phyloP scores from a whole-genome alignment of 2,329 filamentous ascomycete genomes.

The Cadophora sp. region DNA sequence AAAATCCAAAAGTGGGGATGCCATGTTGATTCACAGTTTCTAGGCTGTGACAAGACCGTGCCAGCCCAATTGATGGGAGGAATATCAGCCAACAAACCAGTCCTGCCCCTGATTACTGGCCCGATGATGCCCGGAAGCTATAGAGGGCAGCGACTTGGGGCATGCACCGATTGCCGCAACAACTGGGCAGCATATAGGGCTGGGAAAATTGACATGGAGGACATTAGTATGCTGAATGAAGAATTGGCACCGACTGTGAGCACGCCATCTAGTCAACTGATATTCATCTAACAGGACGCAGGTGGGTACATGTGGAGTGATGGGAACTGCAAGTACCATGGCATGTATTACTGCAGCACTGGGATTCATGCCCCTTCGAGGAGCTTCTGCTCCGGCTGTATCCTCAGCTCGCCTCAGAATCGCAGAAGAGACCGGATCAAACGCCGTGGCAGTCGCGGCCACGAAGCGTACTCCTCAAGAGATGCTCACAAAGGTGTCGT shows the following conservation, averaged over 20 bases:
- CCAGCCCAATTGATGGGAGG: slow-evolving; percentile 79
- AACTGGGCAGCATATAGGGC: slow-evolving; percentile 76
- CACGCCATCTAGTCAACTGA: not conserved
- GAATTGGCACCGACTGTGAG: slow-evolving; percentile 73
- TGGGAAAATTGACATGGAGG: slow-evolving; percentile 72
- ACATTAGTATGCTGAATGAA: slow-evolving; percentile 73
- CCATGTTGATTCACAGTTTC: not conserved
- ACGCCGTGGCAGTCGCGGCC: slow-evolving; percentile 53
- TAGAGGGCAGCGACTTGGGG: slow-evolving; percentile 68
- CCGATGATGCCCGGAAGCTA: slow-evolving; percentile 79
- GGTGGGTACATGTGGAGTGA: slow-evolving; percentile 60
- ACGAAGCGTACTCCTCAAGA: slow-evolving; percentile 51
- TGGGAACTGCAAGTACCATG: slow-evolving; percentile 65
- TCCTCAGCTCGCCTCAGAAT: slow-evolving; percentile 54
- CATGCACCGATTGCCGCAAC: slow-evolving; percentile 77
- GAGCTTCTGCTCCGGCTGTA: slow-evolving; percentile 60
- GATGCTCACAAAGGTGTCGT: slow-evolving; percentile 54
- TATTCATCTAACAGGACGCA: slow-evolving; percentile 14
- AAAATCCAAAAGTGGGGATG: not conserved
- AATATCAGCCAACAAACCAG: slow-evolving; percentile 76
- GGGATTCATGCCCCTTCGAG: slow-evolving; percentile 59
- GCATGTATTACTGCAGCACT: slow-evolving; percentile 59
- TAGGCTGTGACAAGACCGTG: slow-evolving; percentile 77
- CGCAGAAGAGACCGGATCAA: slow-evolving; percentile 60
- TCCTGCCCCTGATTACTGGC: slow-evolving; percentile 72